These are phyloP conservation scores for Effrenium voratum DNA, from an alignment of 73 alveolate genomes.

Conservation along the genomic window DNA sequence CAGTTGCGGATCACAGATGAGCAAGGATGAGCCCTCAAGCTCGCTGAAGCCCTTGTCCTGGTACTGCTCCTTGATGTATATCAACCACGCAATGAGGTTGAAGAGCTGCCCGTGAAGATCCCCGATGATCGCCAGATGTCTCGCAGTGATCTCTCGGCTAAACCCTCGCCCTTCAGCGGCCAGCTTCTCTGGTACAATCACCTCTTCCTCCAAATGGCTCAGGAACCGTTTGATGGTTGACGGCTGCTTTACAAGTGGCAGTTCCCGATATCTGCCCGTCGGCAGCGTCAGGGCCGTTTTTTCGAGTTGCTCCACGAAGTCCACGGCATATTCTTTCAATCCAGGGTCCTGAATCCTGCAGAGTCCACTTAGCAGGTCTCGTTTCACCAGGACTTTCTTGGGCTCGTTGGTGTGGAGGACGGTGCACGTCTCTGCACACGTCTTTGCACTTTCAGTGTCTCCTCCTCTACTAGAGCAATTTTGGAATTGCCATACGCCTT, in stretches of 20 bases:
- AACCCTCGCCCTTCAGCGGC: not conserved
- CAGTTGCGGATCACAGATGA: constrained; percentile 29
- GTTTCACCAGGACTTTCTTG: not conserved
- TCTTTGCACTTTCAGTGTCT: too few species aligned
- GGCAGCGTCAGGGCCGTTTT: not conserved
- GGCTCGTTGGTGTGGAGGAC: not conserved
- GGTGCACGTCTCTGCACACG: not conserved
- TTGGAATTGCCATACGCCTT: not conserved
- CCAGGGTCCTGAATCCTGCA: not conserved
- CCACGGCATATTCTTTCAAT: not conserved
- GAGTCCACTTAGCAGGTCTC: not conserved
- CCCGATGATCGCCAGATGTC: constrained; percentile 20
- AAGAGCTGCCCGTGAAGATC: constrained; percentile 83
- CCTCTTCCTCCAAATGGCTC: not conserved
- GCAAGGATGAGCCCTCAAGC: constrained; percentile 30
- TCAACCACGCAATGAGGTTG: constrained; percentile 39
- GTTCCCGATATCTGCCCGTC: not conserved
- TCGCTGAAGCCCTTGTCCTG: not conserved
- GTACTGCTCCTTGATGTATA: not conserved
- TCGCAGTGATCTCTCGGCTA: not conserved
- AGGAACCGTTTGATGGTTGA: not conserved
- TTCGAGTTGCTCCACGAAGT: constrained; percentile 11
- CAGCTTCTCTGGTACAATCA: not conserved
- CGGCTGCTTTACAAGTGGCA: not conserved
- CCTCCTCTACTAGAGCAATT: not conserved